Conservation (phyloP, 2,329 filamentous ascomycete genomes). For the Clonostachys rhizophaga region DNA sequence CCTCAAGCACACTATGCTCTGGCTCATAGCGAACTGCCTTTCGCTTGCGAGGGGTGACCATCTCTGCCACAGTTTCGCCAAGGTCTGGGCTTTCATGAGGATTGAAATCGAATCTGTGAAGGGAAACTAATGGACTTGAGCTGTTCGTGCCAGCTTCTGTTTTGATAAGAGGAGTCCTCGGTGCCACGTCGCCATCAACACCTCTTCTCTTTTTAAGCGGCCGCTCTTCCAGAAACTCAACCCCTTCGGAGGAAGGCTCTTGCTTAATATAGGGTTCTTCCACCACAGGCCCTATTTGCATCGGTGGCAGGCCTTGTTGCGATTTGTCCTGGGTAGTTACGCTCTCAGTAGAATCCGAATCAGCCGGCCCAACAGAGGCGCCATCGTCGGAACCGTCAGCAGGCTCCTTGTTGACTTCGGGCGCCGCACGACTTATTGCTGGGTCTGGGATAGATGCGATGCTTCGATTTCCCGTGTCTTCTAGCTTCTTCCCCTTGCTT, state of each 20-base stretch:
- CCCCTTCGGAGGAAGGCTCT: slow-evolving; percentile 50
- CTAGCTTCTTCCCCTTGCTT: no score
- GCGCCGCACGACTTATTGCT: no score
- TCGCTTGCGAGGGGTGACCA: slow-evolving; percentile 29
- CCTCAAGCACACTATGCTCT: no score
- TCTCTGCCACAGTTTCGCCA: slow-evolving; percentile 20
- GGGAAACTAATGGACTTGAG: slow-evolving; percentile 4
- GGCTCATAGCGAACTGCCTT: no score
- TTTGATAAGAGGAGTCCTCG: slow-evolving; percentile 3
- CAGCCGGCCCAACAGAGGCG: no score
- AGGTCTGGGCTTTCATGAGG: slow-evolving; percentile 58
- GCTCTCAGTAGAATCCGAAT: no score
- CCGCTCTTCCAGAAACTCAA: slow-evolving; percentile 45
- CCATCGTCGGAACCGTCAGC: no score
- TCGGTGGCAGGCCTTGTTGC: slow-evolving; percentile 13
- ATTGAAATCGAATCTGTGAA: slow-evolving; percentile 15
- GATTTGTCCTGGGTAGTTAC: neutral
- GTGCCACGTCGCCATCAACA: slow-evolving; percentile 8
- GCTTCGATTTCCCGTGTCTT: no score
- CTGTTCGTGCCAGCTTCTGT: neutral
- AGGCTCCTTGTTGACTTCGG: no score
- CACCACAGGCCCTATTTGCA: slow-evolving; percentile 1
- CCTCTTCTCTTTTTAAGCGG: slow-evolving; percentile 41
- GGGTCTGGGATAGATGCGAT: no score
- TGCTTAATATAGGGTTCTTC: slow-evolving; percentile 29